A percentile compares a stretch with the other conserved stretches of the same genome.
These are phyloP conservation scores for Helichrysum umbraculigerum DNA, from an alignment of 129 eudicot genomes.

Conservation along the genomic window DNA sequence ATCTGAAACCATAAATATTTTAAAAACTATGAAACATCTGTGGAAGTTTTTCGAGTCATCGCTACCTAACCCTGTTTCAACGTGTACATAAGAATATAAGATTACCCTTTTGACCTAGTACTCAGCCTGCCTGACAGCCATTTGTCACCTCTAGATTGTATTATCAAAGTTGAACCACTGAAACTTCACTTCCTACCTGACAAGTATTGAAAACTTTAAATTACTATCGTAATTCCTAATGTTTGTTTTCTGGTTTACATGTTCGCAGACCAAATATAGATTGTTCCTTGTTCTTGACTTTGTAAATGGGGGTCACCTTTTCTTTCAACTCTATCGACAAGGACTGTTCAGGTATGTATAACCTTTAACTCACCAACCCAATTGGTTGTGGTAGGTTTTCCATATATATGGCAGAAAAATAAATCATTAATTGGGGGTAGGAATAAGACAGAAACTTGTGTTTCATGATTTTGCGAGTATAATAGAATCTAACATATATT, in stretches of 20 bases:
- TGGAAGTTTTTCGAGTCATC: background rate
- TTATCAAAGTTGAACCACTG: background rate
- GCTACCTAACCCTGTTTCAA: background rate
- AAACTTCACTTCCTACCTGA: conserved; percentile 14
- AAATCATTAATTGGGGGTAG: background rate
- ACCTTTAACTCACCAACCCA: conserved; percentile 1
- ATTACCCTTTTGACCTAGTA: too few species aligned
- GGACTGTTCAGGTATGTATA: conserved; percentile 79
- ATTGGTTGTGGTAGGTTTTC: background rate
- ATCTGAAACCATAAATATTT: background rate
- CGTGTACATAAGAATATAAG: background rate
- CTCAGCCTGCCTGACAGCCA: background rate
- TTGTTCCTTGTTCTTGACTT: conserved; percentile 80
- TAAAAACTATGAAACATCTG: background rate
- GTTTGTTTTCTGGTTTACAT: conserved; percentile 18
- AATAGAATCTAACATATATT: background rate
- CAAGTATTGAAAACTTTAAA: background rate
- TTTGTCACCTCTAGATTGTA: background rate
- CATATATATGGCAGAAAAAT: background rate
- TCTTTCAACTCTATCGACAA: conserved; percentile 76
- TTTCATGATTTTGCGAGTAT: conserved; percentile 3
- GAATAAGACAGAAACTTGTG: background rate
- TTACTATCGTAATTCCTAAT: conserved; percentile 4
- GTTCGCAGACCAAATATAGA: conserved; percentile 67
- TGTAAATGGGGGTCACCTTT: conserved; percentile 86